Conservation (phyloP, 2,329 filamentous ascomycete genomes). For the Hawksworthiomyces lignivorus region DNA sequence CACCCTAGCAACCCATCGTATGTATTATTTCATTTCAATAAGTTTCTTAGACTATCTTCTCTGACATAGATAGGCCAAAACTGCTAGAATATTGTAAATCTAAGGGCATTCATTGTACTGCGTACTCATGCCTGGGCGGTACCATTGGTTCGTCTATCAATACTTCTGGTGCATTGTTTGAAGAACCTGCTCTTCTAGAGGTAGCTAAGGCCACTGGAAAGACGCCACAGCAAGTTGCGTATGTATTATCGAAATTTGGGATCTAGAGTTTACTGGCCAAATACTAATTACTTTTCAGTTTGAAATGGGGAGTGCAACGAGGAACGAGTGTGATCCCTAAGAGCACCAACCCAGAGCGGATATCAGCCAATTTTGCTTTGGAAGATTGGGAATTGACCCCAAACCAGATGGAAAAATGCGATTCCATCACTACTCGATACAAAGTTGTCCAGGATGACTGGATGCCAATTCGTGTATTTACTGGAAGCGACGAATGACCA, state of each 20-base stretch:
- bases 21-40: background rate
- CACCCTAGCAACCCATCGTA: conserved; percentile 2
- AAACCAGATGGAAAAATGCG: conserved; percentile 51
- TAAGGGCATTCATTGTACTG: conserved; percentile 54
- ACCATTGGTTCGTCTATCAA: conserved; percentile 49
- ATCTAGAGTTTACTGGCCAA: background rate
- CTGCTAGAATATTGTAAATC: conserved; percentile 48
- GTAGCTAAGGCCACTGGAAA: conserved; percentile 42
- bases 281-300: conserved; percentile 20
- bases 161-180: conserved; percentile 17
- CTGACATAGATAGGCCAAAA: too few species aligned
- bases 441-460: conserved; percentile 59
- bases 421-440: conserved; percentile 51
- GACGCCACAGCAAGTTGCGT: conserved; percentile 1
- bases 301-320: conserved; percentile 40
- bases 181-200: conserved; percentile 22
- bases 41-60: background rate
- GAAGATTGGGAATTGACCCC: conserved; percentile 53
- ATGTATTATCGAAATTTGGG: background rate
- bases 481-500: conserved; percentile 60
- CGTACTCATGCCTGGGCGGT: conserved; percentile 50
- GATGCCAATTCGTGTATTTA: conserved; percentile 60
- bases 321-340: conserved; percentile 45
- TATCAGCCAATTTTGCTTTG: conserved; percentile 31
- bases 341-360: conserved; percentile 18